Conservation (phyloP, 2,329 filamentous ascomycete genomes). For the Aspergillus caelatus region DNA sequence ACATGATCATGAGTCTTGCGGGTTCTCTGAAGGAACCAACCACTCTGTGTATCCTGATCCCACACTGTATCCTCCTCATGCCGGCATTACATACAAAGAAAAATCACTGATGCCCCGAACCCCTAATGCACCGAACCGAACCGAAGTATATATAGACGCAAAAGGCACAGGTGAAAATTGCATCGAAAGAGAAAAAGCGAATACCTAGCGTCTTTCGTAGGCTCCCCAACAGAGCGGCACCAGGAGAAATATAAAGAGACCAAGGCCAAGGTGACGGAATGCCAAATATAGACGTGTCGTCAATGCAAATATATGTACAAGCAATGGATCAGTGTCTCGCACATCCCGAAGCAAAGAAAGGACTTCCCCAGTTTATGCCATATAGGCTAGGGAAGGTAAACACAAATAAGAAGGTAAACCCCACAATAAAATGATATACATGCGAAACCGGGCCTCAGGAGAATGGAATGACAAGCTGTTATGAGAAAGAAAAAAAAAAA, state of each 20-base stretch:
- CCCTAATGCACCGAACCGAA: slow-evolving; percentile 19
- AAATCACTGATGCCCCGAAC: slow-evolving; percentile 15
- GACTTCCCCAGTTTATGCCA: slow-evolving; percentile 22
- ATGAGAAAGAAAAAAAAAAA: slow-evolving; percentile 6
- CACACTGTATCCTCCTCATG: slow-evolving; percentile 7
- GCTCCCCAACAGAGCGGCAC: slow-evolving; percentile 17
- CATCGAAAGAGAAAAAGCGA: slow-evolving; percentile 9
- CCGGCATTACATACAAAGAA: slow-evolving; percentile 22
- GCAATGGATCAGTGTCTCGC: slow-evolving; percentile 30
- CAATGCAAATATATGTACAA: slow-evolving; percentile 40
- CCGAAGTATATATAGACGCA: slow-evolving; percentile 24
- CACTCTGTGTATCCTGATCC: slow-evolving; percentile 18
- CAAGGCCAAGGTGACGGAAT: slow-evolving; percentile 9
- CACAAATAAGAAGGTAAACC: slow-evolving; percentile 12
- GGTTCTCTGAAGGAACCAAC: slow-evolving; percentile 10
- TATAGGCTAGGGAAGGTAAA: slow-evolving; percentile 16
- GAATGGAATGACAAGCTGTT: slow-evolving; percentile 4
- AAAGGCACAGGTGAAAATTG: slow-evolving; percentile 11
- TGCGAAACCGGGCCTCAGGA: slow-evolving; percentile 12
- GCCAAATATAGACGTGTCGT: slow-evolving; percentile 24
- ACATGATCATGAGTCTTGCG: slow-evolving; percentile 14
- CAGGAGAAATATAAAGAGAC: slow-evolving; percentile 11
- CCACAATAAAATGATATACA: slow-evolving; percentile 26
- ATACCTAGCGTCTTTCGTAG: slow-evolving; percentile 13
- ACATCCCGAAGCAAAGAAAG: slow-evolving; percentile 19